Conservation (phyloP, 345 rosid species). For the Hypericum perforatum region DNA sequence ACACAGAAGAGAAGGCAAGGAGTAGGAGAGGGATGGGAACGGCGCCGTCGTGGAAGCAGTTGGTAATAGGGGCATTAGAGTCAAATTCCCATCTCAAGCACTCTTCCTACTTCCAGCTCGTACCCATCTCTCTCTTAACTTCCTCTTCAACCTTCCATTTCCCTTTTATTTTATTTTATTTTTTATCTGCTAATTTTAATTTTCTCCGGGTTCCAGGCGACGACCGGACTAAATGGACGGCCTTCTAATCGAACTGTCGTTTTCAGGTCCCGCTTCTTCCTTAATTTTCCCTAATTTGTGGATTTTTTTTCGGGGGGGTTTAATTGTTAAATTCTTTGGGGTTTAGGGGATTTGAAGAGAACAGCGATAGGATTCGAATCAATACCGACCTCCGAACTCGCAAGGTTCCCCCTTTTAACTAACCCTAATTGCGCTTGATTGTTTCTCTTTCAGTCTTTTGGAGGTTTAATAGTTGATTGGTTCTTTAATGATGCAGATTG, state of each 20-base stretch:
- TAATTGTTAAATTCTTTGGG: background rate
- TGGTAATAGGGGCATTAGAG: constrained; percentile 52
- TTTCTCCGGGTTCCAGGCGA: constrained; percentile 42
- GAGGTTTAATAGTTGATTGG: background rate
- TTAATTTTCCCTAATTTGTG: background rate
- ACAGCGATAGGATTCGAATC: constrained; percentile 47
- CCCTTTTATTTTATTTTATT: background rate
- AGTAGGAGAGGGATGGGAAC: constrained; percentile 22
- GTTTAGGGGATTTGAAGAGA: constrained; percentile 68
- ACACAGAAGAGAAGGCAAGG: background rate
- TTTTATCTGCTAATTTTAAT: background rate
- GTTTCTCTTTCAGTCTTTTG: background rate
- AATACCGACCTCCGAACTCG: constrained; percentile 58
- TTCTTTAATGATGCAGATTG: constrained; percentile 38
- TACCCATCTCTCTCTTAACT: constrained; percentile 7
- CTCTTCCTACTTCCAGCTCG: constrained; percentile 59
- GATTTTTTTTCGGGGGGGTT: constrained; percentile 1
- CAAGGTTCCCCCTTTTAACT: constrained; percentile 31
- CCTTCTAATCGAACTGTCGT: constrained; percentile 88
- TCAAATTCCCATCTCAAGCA: constrained; percentile 58
- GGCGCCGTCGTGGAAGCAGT: constrained; percentile 59
- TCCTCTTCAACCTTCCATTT: background rate
- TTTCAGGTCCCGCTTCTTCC: constrained; percentile 37
- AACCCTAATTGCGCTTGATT: background rate
- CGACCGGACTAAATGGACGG: constrained; percentile 57